These are phyloP conservation scores for Xylaria sp. DNA, from an alignment of 2,329 filamentous ascomycete genomes.

Conservation along the genomic window DNA sequence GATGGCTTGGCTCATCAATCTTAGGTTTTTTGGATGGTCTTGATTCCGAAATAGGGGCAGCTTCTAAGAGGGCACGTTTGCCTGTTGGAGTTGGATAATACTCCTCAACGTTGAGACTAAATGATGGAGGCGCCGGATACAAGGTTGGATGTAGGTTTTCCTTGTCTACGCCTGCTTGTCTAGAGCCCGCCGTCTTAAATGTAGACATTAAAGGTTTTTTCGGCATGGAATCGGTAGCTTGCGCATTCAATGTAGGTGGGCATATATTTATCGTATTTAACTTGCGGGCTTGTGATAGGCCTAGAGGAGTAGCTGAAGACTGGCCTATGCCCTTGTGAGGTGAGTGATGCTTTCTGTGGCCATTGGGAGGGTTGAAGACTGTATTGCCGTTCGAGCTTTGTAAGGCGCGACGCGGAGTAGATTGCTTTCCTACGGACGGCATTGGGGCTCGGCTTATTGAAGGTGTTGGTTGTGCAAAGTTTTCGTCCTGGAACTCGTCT, in stretches of 20 bases:
- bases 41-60: constrained; percentile 76
- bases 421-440: constrained; percentile 60
- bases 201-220: constrained; percentile 73
- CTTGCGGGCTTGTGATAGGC: constrained; percentile 65
- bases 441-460: constrained; percentile 69
- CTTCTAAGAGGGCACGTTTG: constrained; percentile 76
- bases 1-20: constrained; percentile 67
- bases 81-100: constrained; percentile 64
- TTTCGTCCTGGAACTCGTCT: constrained; percentile 54
- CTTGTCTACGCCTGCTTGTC: constrained; percentile 59
- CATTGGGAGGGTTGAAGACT: constrained; percentile 71
- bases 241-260: constrained; percentile 66
- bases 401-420: constrained; percentile 59
- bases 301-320: constrained; percentile 70
- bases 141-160: constrained; percentile 66
- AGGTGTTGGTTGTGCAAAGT: constrained; percentile 57
- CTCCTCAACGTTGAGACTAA: constrained; percentile 63
- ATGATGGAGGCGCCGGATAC: constrained; percentile 60
- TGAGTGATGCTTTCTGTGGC: constrained; percentile 68
- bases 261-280: constrained; percentile 76
- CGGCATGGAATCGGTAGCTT: constrained; percentile 73
- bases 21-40: constrained; percentile 76
- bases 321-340: constrained; percentile 73
- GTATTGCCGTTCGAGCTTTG: constrained; percentile 69
- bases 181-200: constrained; percentile 65